Conservation (phyloP, 2,329 filamentous ascomycete species). For the Emergomyces pasteurianus region DNA sequence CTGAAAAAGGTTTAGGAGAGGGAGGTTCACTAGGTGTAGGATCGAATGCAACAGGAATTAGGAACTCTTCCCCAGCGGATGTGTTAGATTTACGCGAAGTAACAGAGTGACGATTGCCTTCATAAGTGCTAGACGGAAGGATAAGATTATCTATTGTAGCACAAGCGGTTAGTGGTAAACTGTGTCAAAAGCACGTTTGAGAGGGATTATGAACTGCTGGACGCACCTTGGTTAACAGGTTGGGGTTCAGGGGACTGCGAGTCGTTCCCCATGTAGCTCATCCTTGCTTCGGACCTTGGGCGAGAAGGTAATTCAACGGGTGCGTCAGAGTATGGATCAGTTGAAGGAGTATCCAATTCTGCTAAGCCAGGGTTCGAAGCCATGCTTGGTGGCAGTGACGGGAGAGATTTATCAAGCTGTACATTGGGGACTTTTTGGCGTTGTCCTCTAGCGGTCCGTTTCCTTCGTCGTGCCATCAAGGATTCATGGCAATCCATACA, state of each 20-base stretch:
- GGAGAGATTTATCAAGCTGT: conserved; percentile 82
- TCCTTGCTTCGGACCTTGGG: conserved; percentile 11
- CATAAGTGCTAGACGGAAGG: conserved; percentile 64
- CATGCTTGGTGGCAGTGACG: conserved; percentile 70
- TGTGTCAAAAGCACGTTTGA: conserved; percentile 1
- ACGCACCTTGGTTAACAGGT: conserved; percentile 23
- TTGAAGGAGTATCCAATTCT: conserved; percentile 44
- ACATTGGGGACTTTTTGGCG: conserved; percentile 29
- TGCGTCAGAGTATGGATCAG: conserved; percentile 41
- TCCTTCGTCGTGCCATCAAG: conserved; percentile 82
- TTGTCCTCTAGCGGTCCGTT: conserved; percentile 38
- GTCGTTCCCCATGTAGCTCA: conserved; percentile 16
- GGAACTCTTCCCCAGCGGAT: conserved; percentile 55
- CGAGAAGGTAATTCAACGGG: conserved; percentile 42
- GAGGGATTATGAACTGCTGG: neutral
- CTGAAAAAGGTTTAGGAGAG: conserved; percentile 41
- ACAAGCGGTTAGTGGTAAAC: neutral
- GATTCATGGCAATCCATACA: conserved; percentile 99
- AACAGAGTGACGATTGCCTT: conserved; percentile 63
- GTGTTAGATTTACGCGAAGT: conserved; percentile 45
- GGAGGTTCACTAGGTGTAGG: conserved; percentile 48
- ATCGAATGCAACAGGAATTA: conserved; percentile 65
- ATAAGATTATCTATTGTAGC: conserved; percentile 45
- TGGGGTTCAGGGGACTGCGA: conserved; percentile 16
- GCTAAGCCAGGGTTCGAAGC: conserved; percentile 56